Evolutionary conservation across 805 yeast genomes (phyloP), one percentile per base, ranked within the genome.

Genomic region (Barnettozyma botsteinii): DNA sequence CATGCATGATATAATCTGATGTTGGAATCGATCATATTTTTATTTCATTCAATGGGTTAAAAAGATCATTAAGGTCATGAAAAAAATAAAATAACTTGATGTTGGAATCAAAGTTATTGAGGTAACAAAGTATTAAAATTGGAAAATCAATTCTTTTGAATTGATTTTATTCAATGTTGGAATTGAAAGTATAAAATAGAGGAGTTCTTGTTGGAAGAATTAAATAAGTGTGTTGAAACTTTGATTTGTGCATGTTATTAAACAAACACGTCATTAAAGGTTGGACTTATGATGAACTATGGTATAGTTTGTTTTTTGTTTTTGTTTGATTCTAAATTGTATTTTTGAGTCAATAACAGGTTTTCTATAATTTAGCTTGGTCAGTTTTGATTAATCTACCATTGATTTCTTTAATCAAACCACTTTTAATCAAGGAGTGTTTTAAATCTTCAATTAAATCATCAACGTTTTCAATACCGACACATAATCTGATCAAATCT

Each of bases 401-500:
- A 32, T 51, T 49, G 17, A 53, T 52, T 14, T 56, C 55, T 46
- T 55, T 56, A 15, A 60, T 67, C 26, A 77, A 79, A 4, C 85
- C 91, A 33, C 87, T 81, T 51, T 68, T 71, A 37, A 72, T 60
- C 49, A 88, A 68, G 5, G 96, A 91, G 30, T 69, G 68, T 31
- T 79, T 75, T 56, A 89, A 72, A 55, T 89, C 98, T n/a, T 67
- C 77, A 36, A 87, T 81, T 57, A 89, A 69, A 58, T 89, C 98
- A 43, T 77, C 81, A 29, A 73, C 66, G 57, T 81, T 79, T 59
- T 89, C 98, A 46, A 89, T 89, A 43, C 98, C 98, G 37, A 89
- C 81, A 59, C 96, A 89, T 41, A 89, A 71, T 55, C 98, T 73
- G 51, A 89, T 79, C 56, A 89, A 70, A 59, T 91, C 97, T 62